Evolutionary conservation across 225 moss, liverwort and hornwort species (phyloP), one percentile per base, ranked within the genome.

Genomic region (Antitrichia curtipendula): DNA sequence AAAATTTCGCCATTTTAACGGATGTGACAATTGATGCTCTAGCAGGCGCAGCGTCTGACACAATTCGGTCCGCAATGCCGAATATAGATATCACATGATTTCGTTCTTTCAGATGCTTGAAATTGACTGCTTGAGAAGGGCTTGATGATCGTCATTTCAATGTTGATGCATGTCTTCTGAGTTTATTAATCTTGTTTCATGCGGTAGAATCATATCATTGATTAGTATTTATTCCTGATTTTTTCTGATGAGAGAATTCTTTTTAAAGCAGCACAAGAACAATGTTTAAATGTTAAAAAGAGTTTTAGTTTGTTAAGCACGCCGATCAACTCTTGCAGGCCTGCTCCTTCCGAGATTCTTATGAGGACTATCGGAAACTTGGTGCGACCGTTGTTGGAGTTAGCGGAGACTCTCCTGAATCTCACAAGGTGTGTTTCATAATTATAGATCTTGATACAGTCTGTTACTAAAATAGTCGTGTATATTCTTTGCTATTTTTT

Each of bases 271-370:
- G 45, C 8, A 18, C 36, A 65, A 56, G 40, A 49, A 23, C 17
- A 58, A 29, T 58, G 19, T 64, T 63, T 27, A 31, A n/a, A 63
- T 71, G 20, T 7, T 32, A 21, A 21, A n/a, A 72, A 64, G 10
- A 62, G 57, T 12, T 57, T 52, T 50, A 83, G 31, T 47, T 40
- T 53, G 31, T 10, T 76, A 38, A 84, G 27, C 36, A 41, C 52
- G 22, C 31, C 73, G 56, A 70, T 71, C 47, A 52, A 88, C 36
- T 76, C 60, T 64, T 90, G 90, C 92, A 98, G 98, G 98, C 98
- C 72, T 98, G 98, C 91, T 95, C 98, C n/a, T 98, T 98, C 91
- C 97, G 98, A 85, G 98, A 98, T 88, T 88, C 98, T 6, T 95
- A 86, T 80, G 97, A 96, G 2, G 95, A 97, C 78, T 98, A 95